Evolutionary conservation across 2,329 filamentous ascomycete species (phyloP), one percentile per base, ranked within the genome.

Genomic region (Metarhizium rileyi): DNA sequence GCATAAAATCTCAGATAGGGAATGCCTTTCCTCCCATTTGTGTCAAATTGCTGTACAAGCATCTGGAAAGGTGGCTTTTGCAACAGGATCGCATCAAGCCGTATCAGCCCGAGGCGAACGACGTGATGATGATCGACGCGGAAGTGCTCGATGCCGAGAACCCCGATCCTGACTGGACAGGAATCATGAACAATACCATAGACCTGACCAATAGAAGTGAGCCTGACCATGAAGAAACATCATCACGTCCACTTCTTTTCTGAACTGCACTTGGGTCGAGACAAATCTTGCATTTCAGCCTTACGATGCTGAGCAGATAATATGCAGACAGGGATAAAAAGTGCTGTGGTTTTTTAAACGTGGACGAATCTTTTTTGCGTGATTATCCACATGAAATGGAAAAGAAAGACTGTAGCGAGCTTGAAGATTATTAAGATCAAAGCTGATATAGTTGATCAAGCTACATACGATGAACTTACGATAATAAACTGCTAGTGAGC

Each of bases 11-110:
- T 54, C 86, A 90, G 61, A 86, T 91, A 54, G 87, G 87, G 0
- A 91, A 93, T 58, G 87, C 87, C 0, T 88, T 91, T 16, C 85
- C 88, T 0, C 80, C 86, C 0, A 68, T 68, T 26, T 74, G 76
- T 0, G 79, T 79, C 3, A 65, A 66, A 25, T 64, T 72, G 0
- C 57, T 81, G 0, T 79, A 75, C 53, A 59, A 61, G n/a, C 73
- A 78, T 45, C 57, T 81, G 8, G 63, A 70, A 18, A 53, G 61
- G 7, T 76, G 70, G 66, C 59, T 81, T 1, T 60, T 76, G 14
- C 53, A 61, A 1, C 59, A 69, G 20, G 77, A 80, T 48, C 61
- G 65, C 0, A 58, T 72, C 18, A 42, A 30, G 16, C 54, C 23
- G 7, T 56, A 54, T n/a, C 49, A 53, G 18, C 54, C 51, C 5